Conservation (phyloP, 2,329 filamentous ascomycete species). For the Iodosphaeria phyllophila region DNA sequence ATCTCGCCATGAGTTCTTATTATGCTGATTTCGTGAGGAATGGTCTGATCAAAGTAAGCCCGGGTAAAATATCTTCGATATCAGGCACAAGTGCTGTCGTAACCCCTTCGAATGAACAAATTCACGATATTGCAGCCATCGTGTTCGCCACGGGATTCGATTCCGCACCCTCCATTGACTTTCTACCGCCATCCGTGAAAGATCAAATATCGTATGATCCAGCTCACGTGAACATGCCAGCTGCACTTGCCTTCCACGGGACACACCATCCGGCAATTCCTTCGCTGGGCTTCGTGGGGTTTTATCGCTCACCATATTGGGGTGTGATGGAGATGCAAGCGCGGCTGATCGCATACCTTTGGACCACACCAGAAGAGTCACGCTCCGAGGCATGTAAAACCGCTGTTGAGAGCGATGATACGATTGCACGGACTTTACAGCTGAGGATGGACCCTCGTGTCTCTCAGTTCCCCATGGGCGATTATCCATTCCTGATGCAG, state of each 20-base stretch:
- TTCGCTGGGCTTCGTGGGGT: slow-evolving; percentile 60
- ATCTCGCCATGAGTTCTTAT: slow-evolving; percentile 49
- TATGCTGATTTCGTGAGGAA: slow-evolving; percentile 59
- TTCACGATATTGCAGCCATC: slow-evolving; percentile 44
- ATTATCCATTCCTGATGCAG: slow-evolving; percentile 61
- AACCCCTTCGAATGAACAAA: slow-evolving; percentile 9
- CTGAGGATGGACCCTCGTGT: slow-evolving; percentile 31
- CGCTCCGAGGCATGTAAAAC: slow-evolving; percentile 13
- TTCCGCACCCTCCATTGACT: slow-evolving; percentile 42
- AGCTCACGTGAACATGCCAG: slow-evolving; percentile 32
- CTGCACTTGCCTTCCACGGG: slow-evolving; percentile 50
- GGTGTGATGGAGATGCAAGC: slow-evolving; percentile 78
- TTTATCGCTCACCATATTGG: slow-evolving; percentile 75
- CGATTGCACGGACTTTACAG: slow-evolving; percentile 24
- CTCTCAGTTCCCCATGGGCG: slow-evolving; percentile 68
- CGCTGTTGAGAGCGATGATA: slow-evolving; percentile 24
- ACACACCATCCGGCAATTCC: slow-evolving; percentile 41
- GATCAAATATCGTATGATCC: slow-evolving; percentile 37
- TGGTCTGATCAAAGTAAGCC: slow-evolving; percentile 32
- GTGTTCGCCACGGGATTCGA: slow-evolving; percentile 63
- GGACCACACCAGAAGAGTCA: slow-evolving; percentile 22
- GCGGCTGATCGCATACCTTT: slow-evolving; percentile 42
- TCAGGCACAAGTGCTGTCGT: slow-evolving; percentile 17
- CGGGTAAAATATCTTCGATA: slow-evolving; percentile 25
- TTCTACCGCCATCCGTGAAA: slow-evolving; percentile 38